Evolutionary conservation across 352 stramenopile species (phyloP), one percentile per base, ranked within the genome.

Genomic region (Lagenidium giganteum): DNA sequence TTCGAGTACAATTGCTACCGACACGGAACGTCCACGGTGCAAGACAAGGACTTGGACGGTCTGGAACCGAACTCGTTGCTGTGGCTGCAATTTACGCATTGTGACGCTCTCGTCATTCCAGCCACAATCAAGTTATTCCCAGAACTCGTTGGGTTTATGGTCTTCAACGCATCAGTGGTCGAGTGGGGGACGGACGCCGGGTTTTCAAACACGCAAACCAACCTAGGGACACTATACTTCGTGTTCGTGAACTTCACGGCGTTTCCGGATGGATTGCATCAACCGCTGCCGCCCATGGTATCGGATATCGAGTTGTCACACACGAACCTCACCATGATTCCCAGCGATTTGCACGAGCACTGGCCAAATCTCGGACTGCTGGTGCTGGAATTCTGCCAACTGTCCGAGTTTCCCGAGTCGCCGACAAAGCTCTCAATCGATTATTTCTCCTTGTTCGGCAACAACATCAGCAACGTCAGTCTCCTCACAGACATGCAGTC

Each of bases 31-130:
- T 24, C 18, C 12, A 47, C 14, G 3, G 36, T 42, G 12, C 12
- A 12, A 1, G 4, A 31, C 1, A 26, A 47, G 0, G 42, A 40
- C 8, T 17, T 66, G 11, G 51, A 54, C 13, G 21, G 34, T 14
- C 31, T 67, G 1, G 33, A 67, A 18, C 26, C 49, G 3, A 13
- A 54, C 13, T 29, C 40, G 26, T 25, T 63, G 1, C 24, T 47
- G 1, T 42, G 28, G 13, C 25, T 71, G 0, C 8, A 65, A 12
- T 54, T 61, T 25, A 30, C 50, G 7, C 29, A 58, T 26, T 58
- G 50, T 9, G 36, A 42, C 1, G 17, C 36, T 13, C 27, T 58
- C 2, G 24, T 27, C n/a, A 52, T 58, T 7, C 36, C 50, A 6
- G 6, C 36, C 8, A 25, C 24, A 20, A 40, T 58, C 12, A 25